Evolutionary conservation across 2,329 filamentous ascomycete species (phyloP), one percentile per base, ranked within the genome.

Genomic region (Scleromitrula shiraiana): DNA sequence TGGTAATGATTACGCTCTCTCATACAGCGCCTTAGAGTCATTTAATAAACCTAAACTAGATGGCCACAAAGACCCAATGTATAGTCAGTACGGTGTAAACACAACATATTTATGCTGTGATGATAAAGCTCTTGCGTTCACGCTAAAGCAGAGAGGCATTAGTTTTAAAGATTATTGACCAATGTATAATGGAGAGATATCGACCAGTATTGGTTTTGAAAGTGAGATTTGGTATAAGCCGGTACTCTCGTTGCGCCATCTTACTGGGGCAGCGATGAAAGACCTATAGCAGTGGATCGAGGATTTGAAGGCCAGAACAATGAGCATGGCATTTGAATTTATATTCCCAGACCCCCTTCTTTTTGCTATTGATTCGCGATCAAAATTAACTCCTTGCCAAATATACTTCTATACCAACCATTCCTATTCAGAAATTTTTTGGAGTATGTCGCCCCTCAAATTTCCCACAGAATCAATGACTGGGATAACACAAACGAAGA

Each of bases 171-270:
- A 43, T 5, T 53, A 49, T 24, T 51, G 50, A 50, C 53, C 53
- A 15, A 49, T 52, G 50, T 48, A 51, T 36, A 55, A 51, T 32
- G 53, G 53, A 14, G 53, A 55, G 26, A 22, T 42, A 26, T 48
- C 47, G 24, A 30, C 38, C 3, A 53, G 44, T 19, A 20, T 50
- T 8, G 27, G 48, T 4, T 55, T 50, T 39, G 50, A 45, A 20
- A 30, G 29, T 4, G 45, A 51, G 20, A 46, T 41, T n/a, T 55
- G 53, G 53, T 55, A 50, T 42, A 42, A 53, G 22, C 53, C 53
- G 20, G 45, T 53, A 7, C 48, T 55, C 14, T 48, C 50, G 22
- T 33, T 55, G 17, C 53, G 53, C 40, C 53, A 55, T 22, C 39
- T 55, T 15, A 23, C 29, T 29, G 45, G 41, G 19, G 38, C 39